These are phyloP conservation scores for Trichophyton simii DNA, from an alignment of 2,329 filamentous ascomycete genomes.

Conservation along the genomic window DNA sequence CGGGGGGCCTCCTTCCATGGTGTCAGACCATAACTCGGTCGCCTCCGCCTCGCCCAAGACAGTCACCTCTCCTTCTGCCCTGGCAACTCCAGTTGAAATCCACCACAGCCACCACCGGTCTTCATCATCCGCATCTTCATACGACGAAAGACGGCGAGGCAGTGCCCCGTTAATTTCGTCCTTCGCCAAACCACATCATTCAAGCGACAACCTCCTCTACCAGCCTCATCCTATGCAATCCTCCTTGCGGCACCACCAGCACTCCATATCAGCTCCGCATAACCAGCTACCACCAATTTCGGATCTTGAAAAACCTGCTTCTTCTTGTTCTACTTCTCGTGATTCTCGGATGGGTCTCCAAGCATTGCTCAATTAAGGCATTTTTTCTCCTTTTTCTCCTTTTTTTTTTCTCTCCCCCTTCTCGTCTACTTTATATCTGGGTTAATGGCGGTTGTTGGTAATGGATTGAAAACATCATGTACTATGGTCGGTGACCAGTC, in stretches of 20 bases:
- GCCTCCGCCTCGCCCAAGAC: constrained; percentile 48
- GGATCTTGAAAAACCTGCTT: constrained; percentile 15
- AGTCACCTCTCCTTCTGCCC: constrained; percentile 30
- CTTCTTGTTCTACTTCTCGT: constrained; percentile 17
- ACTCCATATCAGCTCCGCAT: constrained; percentile 9
- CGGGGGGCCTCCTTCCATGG: constrained; percentile 51
- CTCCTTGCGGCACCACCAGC: constrained; percentile 4
- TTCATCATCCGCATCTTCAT: constrained; percentile 9
- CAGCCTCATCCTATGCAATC: constrained; percentile 1
- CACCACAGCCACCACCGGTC: constrained; percentile 19
- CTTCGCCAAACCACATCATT: constrained; percentile 2
- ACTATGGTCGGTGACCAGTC: constrained; percentile 2
- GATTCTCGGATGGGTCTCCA: constrained; percentile 31
- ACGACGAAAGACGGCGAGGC: constrained; percentile 23
- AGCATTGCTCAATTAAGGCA: constrained; percentile 27
- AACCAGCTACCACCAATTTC: constrained; percentile 13
- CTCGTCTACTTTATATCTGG: background rate
- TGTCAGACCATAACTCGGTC: constrained; percentile 56
- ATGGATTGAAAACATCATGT: background rate
- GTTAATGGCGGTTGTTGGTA: constrained; percentile 1
- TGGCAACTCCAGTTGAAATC: constrained; percentile 33
- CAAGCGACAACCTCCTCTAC: background rate
- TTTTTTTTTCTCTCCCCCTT: background rate
- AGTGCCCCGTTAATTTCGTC: constrained; percentile 19
- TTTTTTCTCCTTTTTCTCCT: background rate